Conservation (phyloP, 2,329 filamentous ascomycete genomes). For the Alternaria incomplexa region DNA sequence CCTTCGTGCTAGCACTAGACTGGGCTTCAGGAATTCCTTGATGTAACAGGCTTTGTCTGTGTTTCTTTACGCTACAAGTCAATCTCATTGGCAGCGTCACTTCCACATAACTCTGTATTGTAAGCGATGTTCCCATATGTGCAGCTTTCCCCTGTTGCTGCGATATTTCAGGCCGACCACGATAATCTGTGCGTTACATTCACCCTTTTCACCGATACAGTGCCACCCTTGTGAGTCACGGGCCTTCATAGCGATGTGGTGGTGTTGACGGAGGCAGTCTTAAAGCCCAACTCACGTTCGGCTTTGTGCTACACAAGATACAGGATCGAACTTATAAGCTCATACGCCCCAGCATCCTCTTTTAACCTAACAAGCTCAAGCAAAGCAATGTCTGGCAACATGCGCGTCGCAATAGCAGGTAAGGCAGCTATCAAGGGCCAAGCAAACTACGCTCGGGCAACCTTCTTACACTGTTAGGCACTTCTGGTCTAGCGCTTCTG, state of each 20-base stretch:
- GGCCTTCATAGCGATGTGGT: conserved; percentile 21
- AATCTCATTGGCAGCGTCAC: conserved; percentile 26
- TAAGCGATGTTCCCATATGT: conserved; percentile 1
- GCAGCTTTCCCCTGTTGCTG: neutral
- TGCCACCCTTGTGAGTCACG: conserved; percentile 38
- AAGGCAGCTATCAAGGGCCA: neutral
- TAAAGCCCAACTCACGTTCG: conserved; percentile 6
- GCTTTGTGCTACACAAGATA: conserved; percentile 6
- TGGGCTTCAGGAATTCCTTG: conserved; percentile 2
- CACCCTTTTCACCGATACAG: conserved; percentile 27
- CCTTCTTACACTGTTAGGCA: conserved; percentile 47
- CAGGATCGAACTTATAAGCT: neutral
- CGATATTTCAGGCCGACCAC: conserved; percentile 11
- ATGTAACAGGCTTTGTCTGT: conserved; percentile 8
- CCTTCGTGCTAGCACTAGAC: conserved; percentile 14
- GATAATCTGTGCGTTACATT: conserved; percentile 19
- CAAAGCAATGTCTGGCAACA: conserved; percentile 48
- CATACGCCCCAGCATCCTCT: neutral
- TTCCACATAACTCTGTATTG: conserved; percentile 6
- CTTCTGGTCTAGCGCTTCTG: conserved; percentile 63
- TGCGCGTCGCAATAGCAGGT: conserved; percentile 66
- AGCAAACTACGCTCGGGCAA: neutral
- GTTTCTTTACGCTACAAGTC: conserved; percentile 10
- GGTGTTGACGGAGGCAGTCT: conserved; percentile 5
- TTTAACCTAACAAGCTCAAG: neutral